Percentiles rank a stretch among this genome's conserved stretches.
Evolutionary conservation across 345 rosid genomes (phyloP).

Genomic region (Limnanthes douglasii): DNA sequence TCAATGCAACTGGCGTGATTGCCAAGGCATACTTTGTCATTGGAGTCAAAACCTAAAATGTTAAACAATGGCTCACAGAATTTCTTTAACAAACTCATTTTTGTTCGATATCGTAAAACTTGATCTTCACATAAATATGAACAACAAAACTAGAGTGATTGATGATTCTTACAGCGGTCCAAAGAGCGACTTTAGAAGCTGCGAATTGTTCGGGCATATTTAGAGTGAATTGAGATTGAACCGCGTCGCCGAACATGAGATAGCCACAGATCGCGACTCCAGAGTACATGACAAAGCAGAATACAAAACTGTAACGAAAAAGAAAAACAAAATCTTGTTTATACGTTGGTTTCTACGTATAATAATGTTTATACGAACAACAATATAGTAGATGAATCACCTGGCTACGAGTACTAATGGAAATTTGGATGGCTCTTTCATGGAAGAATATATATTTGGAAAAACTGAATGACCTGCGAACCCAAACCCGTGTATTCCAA

Average conservation of each 20-base stretch:
- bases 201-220: slow-evolving; percentile 50
- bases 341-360: too few relatives aligned
- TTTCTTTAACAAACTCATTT: too few relatives aligned
- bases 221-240: slow-evolving; percentile 60
- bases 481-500: slow-evolving; percentile 56
- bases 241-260: slow-evolving; percentile 56
- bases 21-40: slow-evolving; percentile 74
- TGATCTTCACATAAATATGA: too few relatives aligned
- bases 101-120: too few relatives aligned
- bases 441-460: slow-evolving; percentile 66
- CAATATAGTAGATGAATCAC: slow-evolving; percentile 11
- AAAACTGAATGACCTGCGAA: slow-evolving; percentile 53
- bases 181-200: slow-evolving; percentile 48
- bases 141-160: neutral
- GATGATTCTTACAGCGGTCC: slow-evolving; percentile 28
- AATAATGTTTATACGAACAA: neutral
- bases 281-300: slow-evolving; percentile 32
- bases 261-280: slow-evolving; percentile 48
- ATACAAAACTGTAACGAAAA: slow-evolving; percentile 34
- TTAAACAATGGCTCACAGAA: too few relatives aligned
- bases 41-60: slow-evolving; percentile 59
- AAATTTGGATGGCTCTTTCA: slow-evolving; percentile 54
- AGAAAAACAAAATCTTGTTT: too few relatives aligned
- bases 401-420: slow-evolving; percentile 31
- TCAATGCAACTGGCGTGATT: slow-evolving; percentile 49